These are phyloP conservation scores for Mucor sp. DNA, from an alignment of 371 early-diverging fungal species.

Conservation along the genomic window DNA sequence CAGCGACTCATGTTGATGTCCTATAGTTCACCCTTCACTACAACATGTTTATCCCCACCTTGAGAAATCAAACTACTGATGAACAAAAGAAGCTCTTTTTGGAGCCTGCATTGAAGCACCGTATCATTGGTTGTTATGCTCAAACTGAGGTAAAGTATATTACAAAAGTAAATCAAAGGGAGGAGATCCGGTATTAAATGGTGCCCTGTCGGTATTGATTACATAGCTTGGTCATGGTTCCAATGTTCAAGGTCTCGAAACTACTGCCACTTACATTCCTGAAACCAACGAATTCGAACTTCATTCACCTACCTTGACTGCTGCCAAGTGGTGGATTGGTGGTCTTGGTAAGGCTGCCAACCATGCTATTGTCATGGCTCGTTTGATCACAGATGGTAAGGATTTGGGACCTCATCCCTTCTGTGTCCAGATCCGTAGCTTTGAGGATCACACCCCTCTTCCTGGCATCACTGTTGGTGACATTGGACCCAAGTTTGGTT, in stretches of 20 bases:
- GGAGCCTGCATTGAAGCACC: constrained; percentile 68
- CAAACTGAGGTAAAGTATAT: constrained; percentile 66
- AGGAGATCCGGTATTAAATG: neutral
- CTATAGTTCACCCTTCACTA: constrained; percentile 52
- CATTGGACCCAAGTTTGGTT: constrained; percentile 89
- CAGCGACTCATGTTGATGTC: neutral
- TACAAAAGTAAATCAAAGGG: neutral
- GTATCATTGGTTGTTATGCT: constrained; percentile 86
- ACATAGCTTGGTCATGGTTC: constrained; percentile 71
- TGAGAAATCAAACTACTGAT: constrained; percentile 73
- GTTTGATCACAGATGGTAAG: constrained; percentile 77
- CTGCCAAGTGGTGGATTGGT: constrained; percentile 93
- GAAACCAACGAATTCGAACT: constrained; percentile 86
- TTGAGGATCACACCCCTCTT: constrained; percentile 71
- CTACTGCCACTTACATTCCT: constrained; percentile 82
- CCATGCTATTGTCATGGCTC: constrained; percentile 88
- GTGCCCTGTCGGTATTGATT: neutral
- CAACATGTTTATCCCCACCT: constrained; percentile 80
- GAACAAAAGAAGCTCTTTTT: constrained; percentile 81
- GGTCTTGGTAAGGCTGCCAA: constrained; percentile 70
- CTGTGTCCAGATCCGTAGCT: constrained; percentile 82
- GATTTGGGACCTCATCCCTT: constrained; percentile 85
- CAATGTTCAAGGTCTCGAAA: constrained; percentile 86
- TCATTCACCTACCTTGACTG: constrained; percentile 79
- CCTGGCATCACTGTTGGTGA: constrained; percentile 88